Base-by-base conservation (phyloP, 2,329 filamentous ascomycete genomes). In the Stromatinia cepivora region DNA sequence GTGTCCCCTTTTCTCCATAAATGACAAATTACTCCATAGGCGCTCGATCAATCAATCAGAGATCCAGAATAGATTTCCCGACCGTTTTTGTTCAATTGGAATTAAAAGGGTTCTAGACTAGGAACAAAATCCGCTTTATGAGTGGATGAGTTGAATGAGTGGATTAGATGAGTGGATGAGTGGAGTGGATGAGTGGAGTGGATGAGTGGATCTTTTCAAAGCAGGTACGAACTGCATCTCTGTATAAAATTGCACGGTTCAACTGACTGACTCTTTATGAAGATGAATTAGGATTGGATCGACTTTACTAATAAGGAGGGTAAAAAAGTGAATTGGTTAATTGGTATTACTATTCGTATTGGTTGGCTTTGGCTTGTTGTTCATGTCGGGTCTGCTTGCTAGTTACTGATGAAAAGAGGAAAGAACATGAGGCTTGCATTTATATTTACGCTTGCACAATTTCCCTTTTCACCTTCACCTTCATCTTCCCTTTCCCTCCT, bases 171-270 rank as follows among this genome's bases (percentile, higher is more conserved):
- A 39, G 50, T 53, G 25, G n/a, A 52, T 52, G 2, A 13, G 28
- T 20, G 31, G 52, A 9, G 56, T 59, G 57, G 15, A 45, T 59
- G 36, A 3, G 54, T 57, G 54, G 22, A 3, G 36, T 39, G 56
- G n/a, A 28, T 54, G 17, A 7, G 54, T 57, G 54, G 54, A 57
- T 39, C 54, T 39, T 25, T 46, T 39, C 42, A 61, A 61, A 34
- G 58, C 58, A 61, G 58, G 58, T 62, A 62, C 58, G 28, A 48
- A 61, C 42, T 61, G 39, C 39, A 46, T 54, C 28, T 34, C 17
- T 17, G 53, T 56, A 56, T 36, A 34, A 56, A 56, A 34, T 56
- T 56, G 34, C 54, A 57, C 54, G 34, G 11, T 39, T 25, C 54
- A 13, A 57, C 36, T 42, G 39, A 42, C 13, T 42, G 13, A 17